These are phyloP conservation scores for Eutrema salsugineum DNA, from an alignment of 441 rosid genomes.

Conservation along the genomic window DNA sequence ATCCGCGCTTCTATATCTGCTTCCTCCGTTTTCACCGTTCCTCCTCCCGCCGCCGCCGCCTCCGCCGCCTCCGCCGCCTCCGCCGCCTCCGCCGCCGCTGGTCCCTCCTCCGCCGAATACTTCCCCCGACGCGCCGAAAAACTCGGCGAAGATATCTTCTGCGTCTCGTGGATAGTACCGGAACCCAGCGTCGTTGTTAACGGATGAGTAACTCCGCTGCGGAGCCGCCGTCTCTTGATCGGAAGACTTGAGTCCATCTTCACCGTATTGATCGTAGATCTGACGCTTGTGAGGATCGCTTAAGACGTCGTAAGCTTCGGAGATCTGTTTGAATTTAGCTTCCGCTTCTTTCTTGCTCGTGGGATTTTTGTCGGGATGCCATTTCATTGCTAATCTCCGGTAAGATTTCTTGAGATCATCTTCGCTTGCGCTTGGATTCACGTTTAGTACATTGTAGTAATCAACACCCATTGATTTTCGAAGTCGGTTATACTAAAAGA, in stretches of 20 bases:
- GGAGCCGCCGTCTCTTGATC: conserved; percentile 37
- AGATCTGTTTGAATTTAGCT: conserved; percentile 70
- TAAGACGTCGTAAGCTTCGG: conserved; percentile 75
- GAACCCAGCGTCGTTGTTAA: conserved; percentile 25
- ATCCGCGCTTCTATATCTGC: conserved; percentile 18
- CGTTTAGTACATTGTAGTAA: conserved; percentile 70
- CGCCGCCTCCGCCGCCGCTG: conserved; percentile 14
- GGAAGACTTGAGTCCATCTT: conserved; percentile 53
- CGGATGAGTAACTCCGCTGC: neutral
- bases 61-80: conserved; percentile 5
- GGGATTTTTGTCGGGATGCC: conserved; percentile 44
- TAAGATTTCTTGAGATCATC: conserved; percentile 72
- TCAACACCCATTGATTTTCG: conserved; percentile 59
- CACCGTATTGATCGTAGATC: conserved; percentile 80
- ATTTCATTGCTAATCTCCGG: conserved; percentile 51
- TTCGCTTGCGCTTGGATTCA: conserved; percentile 49
- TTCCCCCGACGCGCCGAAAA: conserved; percentile 47
- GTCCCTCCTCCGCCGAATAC: conserved; percentile 2
- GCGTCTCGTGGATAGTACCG: conserved; percentile 52
- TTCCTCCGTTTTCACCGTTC: conserved; percentile 31
- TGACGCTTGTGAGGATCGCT: conserved; percentile 65
- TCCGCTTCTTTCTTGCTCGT: conserved; percentile 63
- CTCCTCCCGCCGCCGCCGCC: conserved; percentile 7
- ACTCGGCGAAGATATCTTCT: conserved; percentile 64
- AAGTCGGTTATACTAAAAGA: neutral